Evolutionary conservation across 192 early-diverging fungal genomes (phyloP), one percentile per base, ranked within the genome.

Genomic region (Backusella psychrophila): DNA sequence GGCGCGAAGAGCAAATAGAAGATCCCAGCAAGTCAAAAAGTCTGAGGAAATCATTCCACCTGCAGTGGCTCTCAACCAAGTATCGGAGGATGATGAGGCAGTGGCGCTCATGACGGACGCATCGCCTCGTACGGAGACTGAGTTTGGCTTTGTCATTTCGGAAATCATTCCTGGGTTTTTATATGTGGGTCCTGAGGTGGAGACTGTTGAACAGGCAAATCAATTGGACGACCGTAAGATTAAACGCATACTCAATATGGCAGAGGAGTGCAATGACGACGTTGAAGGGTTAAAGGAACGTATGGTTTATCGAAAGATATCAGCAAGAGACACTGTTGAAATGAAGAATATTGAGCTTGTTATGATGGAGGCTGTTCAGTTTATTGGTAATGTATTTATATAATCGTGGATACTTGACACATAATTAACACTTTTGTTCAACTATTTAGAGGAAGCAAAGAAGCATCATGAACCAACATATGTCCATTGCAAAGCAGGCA

Each of bases 401-500:
- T 63, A 63, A 19, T 49, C 6, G 59, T 34, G 38, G 8, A 41
- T 76, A n/a, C 42, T 75, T 41, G 9, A 0, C 23, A 46, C 31
- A 23, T 70, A n/a, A 70, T 23, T 23, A 39, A 70, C 33, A 35
- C 52, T 66, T 77, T 63, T 46, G 17, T 63, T 3, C 7, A 63
- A 21, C 21, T 14, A 29, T 14, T 19, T n/a, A 75, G 80, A 77
- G 26, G 73, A 76, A 75, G 86, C 83, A 34, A 75, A 81, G 36
- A 56, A 67, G 39, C 65, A 67, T 39, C 77, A 89, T 38, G 76
- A 81, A 35, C 82, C 85, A 3, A 88, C 92, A 34, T 90, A 93
- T 73, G 93, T 94, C 0, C 93, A 94, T 77, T 94, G 93, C 82
- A 89, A 90, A 71, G 93, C 93, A 29, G 93, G 93, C 33, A 87